Percentiles rank a stretch among this genome's conserved stretches.
Evolutionary conservation across 805 yeast genomes (phyloP).

Genomic region (Saccharomycopsis guyanensis): DNA sequence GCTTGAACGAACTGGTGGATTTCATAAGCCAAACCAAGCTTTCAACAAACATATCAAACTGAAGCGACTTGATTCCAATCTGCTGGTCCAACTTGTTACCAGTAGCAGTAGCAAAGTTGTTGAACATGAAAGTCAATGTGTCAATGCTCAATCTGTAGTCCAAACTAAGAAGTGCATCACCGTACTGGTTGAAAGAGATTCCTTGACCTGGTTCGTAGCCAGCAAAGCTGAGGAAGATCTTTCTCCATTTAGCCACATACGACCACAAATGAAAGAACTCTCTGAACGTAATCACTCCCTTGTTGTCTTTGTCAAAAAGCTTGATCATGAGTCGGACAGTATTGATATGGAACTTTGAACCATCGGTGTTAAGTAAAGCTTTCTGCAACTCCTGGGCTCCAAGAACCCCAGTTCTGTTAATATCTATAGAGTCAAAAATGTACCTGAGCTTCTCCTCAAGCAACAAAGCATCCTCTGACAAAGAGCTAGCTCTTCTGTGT

Average conservation of each 20-base stretch:
- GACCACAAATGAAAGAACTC: conserved; percentile 67
- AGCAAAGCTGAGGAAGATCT: conserved; percentile 54
- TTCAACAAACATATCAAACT: conserved; percentile 77
- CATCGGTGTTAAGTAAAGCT: conserved; percentile 56
- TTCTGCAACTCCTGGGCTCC: conserved; percentile 48
- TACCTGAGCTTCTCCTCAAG: conserved; percentile 40
- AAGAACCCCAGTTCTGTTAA: conserved; percentile 42
- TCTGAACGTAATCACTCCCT: conserved; percentile 41
- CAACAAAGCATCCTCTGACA: conserved; percentile 9
- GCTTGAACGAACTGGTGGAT: conserved; percentile 70
- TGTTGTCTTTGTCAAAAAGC: conserved; percentile 45
- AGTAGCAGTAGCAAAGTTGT: conserved; percentile 31
- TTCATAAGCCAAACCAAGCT: conserved; percentile 70
- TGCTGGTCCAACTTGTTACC: conserved; percentile 21
- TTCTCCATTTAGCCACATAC: conserved; percentile 61
- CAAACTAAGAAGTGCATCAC: conserved; percentile 51
- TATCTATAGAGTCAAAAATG: conserved; percentile 47
- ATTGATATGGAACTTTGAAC: conserved; percentile 47
- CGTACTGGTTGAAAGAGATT: conserved; percentile 57
- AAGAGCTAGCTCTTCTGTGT: conserved; percentile 21
- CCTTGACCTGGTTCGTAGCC: conserved; percentile 49
- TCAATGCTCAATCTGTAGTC: conserved; percentile 59
- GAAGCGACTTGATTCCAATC: conserved; percentile 33
- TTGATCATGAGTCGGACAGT: conserved; percentile 57
- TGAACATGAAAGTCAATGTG: conserved; percentile 50